Evolutionary conservation across 2,329 filamentous ascomycete species (phyloP).

Genomic region (Xenoacremonium recifei): DNA sequence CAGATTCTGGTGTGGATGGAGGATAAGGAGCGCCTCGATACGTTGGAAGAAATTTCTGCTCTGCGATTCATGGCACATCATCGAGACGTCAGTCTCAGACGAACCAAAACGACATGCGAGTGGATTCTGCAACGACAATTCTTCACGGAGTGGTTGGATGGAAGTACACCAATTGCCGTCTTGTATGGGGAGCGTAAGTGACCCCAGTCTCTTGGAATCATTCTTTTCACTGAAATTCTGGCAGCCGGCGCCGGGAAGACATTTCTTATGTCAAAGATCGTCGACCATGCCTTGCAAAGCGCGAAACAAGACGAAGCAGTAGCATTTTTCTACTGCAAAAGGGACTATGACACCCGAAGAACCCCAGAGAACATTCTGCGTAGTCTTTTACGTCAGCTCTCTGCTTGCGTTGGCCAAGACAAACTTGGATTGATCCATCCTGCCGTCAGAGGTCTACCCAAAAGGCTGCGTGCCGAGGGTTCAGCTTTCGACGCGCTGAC

Average conservation of each 20-base stretch:
- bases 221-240: not conserved
- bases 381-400: constrained; percentile 4
- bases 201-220: no score
- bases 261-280: constrained; percentile 4
- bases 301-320: not conserved
- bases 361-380: not conserved
- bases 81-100: not conserved
- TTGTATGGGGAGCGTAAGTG: constrained; percentile 8
- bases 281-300: constrained; percentile 3
- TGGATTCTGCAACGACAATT: constrained; percentile 5
- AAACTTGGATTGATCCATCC: constrained; percentile 3
- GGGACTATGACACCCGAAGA: constrained; percentile 1
- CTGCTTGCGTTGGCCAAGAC: not conserved
- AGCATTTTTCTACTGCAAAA: constrained; percentile 11
- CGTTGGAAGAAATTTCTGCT: constrained; percentile 2
- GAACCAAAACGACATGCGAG: constrained; percentile 2
- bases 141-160: constrained; percentile 1
- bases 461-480: not conserved
- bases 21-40: not conserved
- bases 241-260: constrained; percentile 10
- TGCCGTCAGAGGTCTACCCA: not conserved
- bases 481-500: not conserved
- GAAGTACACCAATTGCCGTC: not conserved
- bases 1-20: not conserved
- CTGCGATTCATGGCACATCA: constrained; percentile 4